Conservation (phyloP, 805 yeast genomes). For the Candida maltosa region DNA sequence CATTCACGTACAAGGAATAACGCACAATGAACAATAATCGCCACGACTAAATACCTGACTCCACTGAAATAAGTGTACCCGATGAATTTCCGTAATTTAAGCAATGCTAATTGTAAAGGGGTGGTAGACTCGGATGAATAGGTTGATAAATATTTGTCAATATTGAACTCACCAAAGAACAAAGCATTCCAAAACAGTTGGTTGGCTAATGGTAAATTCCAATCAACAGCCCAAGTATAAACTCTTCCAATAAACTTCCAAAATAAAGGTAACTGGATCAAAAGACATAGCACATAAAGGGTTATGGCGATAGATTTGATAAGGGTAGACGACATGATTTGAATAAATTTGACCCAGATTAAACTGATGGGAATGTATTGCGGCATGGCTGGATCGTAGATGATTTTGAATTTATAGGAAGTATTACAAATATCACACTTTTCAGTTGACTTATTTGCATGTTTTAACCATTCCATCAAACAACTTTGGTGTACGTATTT, state of each 20-base stretch:
- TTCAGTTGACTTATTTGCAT: constrained; percentile 52
- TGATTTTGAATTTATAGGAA: constrained; percentile 64
- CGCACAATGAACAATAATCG: constrained; percentile 41
- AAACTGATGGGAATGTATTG: constrained; percentile 52
- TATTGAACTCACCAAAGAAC: constrained; percentile 34
- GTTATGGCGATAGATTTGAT: constrained; percentile 20
- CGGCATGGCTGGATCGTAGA: constrained; percentile 67
- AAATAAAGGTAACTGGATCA: constrained; percentile 55
- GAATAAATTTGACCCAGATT: constrained; percentile 38
- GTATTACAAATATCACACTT: constrained; percentile 88
- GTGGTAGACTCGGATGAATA: constrained; percentile 1
- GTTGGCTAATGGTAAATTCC: constrained; percentile 38
- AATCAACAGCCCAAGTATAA: constrained; percentile 56
- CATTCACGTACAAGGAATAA: constrained; percentile 63
- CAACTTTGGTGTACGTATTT: constrained; percentile 93
- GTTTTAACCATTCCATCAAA: constrained; percentile 80
- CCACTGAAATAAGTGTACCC: constrained; percentile 36
- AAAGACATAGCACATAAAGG: constrained; percentile 39
- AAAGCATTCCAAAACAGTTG: constrained; percentile 27
- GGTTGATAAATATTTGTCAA: constrained; percentile 5
- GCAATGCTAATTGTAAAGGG: constrained; percentile 9
- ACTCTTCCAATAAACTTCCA: constrained; percentile 55
- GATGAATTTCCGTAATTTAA: constrained; percentile 21
- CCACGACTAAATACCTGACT: constrained; percentile 34
- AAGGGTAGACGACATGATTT: constrained; percentile 11